Evolutionary conservation across 2,329 filamentous ascomycete genomes (phyloP), one percentile per base, ranked within the genome.

Genomic region (Fusarium verrucosum): DNA sequence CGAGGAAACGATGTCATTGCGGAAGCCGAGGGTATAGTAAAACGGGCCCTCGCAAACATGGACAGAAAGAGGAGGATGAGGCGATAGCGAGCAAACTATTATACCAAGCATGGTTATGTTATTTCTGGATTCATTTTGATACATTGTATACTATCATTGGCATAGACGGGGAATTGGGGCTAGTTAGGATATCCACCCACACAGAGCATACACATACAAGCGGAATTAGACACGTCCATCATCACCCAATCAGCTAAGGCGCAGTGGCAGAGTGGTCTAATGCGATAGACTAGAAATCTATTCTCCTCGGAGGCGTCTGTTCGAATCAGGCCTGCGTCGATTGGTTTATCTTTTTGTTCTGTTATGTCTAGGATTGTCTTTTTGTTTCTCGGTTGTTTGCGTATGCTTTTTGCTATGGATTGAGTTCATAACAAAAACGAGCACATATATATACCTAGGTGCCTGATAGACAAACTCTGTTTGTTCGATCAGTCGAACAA

Each of bases 1-100:
- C 84, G 83, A 11, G 92, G 92, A 0, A 80, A 82, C 25, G 92
- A 95, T 78, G 89, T 92, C 9, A 81, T 86, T 53, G 80, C 81
- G 1, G 89, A 91, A 74, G 88, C 89, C 4, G 81, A 88, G 50
- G 85, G 82, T 14, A 82, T 93, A 56, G 85, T 92, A 5, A 82
- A 83, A 74, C 80, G 83, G 59, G 83, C 83, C 26, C 69, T 87
- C 70, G 76, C 71, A 54, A 78, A 81, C 32, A 77, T 84, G 74
- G 76, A 73, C 11, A 69, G 66, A 23, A 71, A 62, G 53, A 65
- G 65, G 17, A 65, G 59, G 57, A 55, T 35, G 22, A 62, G 36
- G 13, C 36, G 23, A 36, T 67, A 67, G 36, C 14, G 32, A 13
- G 4, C 6, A 40, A 19, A 49, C 32, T n/a, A 33, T 16, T 40